These are phyloP conservation scores for Cornus kousa DNA, from an alignment of 148 eudicot species.

Conservation along the genomic window DNA sequence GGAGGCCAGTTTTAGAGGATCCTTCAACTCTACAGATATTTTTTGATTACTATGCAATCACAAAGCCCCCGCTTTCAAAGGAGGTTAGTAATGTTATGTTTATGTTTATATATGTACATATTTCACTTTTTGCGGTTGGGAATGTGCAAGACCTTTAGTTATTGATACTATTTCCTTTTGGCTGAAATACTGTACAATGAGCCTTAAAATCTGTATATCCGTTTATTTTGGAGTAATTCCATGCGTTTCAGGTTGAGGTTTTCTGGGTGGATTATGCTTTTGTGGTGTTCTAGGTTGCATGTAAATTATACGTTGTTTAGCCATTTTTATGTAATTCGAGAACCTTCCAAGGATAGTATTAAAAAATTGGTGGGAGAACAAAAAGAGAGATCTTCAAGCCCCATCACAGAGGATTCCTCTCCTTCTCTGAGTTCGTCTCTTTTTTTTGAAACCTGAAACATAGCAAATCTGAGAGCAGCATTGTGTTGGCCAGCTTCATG, in stretches of 20 bases:
- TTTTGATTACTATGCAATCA: conserved; percentile 82
- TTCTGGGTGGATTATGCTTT: neutral
- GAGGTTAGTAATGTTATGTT: conserved; percentile 58
- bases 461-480: too few relatives aligned
- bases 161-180: neutral
- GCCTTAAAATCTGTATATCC: neutral
- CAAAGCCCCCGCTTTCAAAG: conserved; percentile 79
- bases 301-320: neutral
- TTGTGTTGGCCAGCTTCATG: too few relatives aligned
- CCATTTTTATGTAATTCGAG: too few relatives aligned
- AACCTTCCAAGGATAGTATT: too few relatives aligned
- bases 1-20: conserved; percentile 87
- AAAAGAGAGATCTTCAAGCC: too few relatives aligned
- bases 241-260: neutral
- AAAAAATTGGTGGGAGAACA: too few relatives aligned
- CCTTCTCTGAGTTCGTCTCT: too few relatives aligned
- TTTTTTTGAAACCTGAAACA: too few relatives aligned
- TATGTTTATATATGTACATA: neutral
- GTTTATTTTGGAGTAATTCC: neutral
- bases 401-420: too few relatives aligned
- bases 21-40: conserved; percentile 77
- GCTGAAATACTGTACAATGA: neutral
- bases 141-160: neutral
- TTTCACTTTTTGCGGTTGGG: neutral
- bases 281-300: neutral